Conservation (phyloP, 306 rosid genomes). For the Vigna unguiculata region DNA sequence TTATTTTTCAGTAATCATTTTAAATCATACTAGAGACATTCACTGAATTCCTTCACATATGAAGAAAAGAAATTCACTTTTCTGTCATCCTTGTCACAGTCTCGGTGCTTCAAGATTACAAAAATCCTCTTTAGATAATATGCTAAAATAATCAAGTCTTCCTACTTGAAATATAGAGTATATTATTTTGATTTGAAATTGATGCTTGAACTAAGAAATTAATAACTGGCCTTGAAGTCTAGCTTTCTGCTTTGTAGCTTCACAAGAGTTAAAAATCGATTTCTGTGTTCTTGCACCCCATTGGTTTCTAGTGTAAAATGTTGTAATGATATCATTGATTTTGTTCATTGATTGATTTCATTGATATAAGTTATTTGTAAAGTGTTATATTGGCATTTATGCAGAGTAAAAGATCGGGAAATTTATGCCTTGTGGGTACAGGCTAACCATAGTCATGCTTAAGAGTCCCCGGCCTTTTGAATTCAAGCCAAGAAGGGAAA, state of each 20-base stretch:
- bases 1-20: not conserved
- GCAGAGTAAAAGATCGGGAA: slow-evolving; percentile 75
- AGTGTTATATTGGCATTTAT: slow-evolving; percentile 35
- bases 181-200: slow-evolving; percentile 14
- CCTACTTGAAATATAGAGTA: not conserved
- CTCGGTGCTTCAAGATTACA: slow-evolving; percentile 33
- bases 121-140: not conserved
- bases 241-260: slow-evolving; percentile 29
- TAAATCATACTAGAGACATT: slow-evolving; percentile 5
- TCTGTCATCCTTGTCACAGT: not conserved
- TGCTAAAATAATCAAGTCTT: slow-evolving; percentile 4
- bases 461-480: slow-evolving; percentile 34
- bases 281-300: slow-evolving; percentile 20
- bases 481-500: slow-evolving; percentile 29
- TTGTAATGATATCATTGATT: slow-evolving; percentile 15
- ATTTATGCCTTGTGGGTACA: slow-evolving; percentile 71
- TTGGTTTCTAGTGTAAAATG: slow-evolving; percentile 28
- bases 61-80: not conserved
- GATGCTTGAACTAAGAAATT: slow-evolving; percentile 8
- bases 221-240: slow-evolving; percentile 3
- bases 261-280: slow-evolving; percentile 13
- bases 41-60: slow-evolving; percentile 16
- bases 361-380: slow-evolving; percentile 2
- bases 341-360: slow-evolving; percentile 34
- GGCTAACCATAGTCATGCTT: slow-evolving; percentile 50